Percentiles rank a stretch among this genome's conserved stretches.
Evolutionary conservation across 176 grass and related monocot genomes (phyloP).

Genomic region (Tuctoria greenei): DNA sequence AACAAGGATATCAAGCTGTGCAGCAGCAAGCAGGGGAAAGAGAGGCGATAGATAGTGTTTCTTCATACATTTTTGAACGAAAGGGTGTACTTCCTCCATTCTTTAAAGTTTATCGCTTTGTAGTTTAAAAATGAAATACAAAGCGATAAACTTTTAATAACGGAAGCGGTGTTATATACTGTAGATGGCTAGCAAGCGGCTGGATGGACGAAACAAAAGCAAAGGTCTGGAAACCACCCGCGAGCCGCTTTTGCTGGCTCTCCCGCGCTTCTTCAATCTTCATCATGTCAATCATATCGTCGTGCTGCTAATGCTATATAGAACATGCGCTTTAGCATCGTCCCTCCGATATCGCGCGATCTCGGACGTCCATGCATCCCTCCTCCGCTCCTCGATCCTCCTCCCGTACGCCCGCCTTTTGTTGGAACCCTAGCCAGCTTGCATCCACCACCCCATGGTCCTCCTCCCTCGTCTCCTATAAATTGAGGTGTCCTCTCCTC

Average conservation of each 20-base stretch:
- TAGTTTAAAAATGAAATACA: no score
- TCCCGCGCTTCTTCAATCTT: neutral
- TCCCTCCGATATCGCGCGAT: slow-evolving; percentile 24
- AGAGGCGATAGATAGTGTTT: neutral
- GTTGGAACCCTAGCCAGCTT: slow-evolving; percentile 44
- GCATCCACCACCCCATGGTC: slow-evolving; percentile 24
- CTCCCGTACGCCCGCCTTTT: slow-evolving; percentile 9
- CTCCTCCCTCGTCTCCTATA: slow-evolving; percentile 23
- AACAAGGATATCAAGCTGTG: neutral
- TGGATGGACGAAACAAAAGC: slow-evolving; percentile 25
- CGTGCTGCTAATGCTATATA: neutral
- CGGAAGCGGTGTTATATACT: no score
- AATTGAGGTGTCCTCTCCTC: slow-evolving; percentile 28
- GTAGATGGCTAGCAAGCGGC: neutral
- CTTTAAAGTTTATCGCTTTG: no score
- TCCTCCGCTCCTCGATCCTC: neutral
- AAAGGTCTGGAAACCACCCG: slow-evolving; percentile 44
- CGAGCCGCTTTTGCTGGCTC: neutral
- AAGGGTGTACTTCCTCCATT: no score
- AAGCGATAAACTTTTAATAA: no score
- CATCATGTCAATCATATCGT: slow-evolving; percentile 13
- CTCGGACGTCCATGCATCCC: slow-evolving; percentile 31
- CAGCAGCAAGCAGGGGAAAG: neutral
- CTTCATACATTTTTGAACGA: neutral
- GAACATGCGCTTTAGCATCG: slow-evolving; percentile 41